Evolutionary conservation across 148 eudicot genomes (phyloP), one percentile per base, ranked within the genome.

Genomic region (Selenicereus undatus): DNA sequence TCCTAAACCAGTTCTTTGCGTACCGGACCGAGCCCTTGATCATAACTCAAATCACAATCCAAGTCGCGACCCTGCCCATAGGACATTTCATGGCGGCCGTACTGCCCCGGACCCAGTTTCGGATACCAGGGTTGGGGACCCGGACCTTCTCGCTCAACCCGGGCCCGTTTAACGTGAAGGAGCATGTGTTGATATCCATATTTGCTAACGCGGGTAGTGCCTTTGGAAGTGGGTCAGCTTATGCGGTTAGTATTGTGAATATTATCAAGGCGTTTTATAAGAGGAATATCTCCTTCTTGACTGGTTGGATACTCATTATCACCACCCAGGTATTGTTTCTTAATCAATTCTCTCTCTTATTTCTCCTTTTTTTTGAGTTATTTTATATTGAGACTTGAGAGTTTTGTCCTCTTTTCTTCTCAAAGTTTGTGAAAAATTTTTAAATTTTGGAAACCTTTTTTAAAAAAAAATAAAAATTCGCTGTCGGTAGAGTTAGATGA

Each of bases 121-220:
- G 87, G 71, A 80, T 94, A 5, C 94, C 91, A 9, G 92, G 93
- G 71, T 89, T 83, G 14, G 98, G 97, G 69, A 11, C 90, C 3
- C 81, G 82, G 72, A 2, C 52, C 18, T 95, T 90, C 69, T 90
- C 97, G 0, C 78, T 95, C 1, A 95, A 95, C 80, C 98, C 97
- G 39, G 94, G 98, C 22, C 98, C 97, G 76, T 95, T 95, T 83
- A 95, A 95, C 83, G 89, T 91, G 86, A 94, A 94, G 86, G 98
- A 94, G 89, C 98, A 94, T 70, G 98, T 94, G 30, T 87, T 94
- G 56, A 93, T 95, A 2, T 83, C 94, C 0, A 90, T 95, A 2
- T 95, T 95, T 81, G 98, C 94, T 48, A 95, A 95, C 82, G 96
- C 97, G 26, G 98, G 98, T 6, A 84, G 86, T 76, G 97, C 98